Conservation (phyloP, 257 asterid species). For the Scutellaria minor region DNA sequence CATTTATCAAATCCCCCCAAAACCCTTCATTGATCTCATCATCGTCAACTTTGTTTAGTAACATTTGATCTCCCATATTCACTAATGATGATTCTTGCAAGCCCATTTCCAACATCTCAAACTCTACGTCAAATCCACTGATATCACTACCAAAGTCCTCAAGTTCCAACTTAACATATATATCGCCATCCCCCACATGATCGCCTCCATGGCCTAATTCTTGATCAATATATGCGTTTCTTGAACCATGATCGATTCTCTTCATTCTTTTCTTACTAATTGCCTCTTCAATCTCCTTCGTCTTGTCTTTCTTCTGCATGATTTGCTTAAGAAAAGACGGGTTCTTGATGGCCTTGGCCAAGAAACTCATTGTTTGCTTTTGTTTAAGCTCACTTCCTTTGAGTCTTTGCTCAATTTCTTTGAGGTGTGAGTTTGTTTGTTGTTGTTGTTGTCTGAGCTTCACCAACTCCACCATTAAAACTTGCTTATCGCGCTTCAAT, state of each 20-base stretch:
- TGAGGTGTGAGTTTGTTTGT: conserved; percentile 46
- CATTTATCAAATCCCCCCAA: conserved; percentile 57
- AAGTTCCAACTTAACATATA: conserved; percentile 32
- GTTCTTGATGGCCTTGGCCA: conserved; percentile 63
- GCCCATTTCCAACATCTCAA: conserved; percentile 32
- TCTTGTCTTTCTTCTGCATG: conserved; percentile 49
- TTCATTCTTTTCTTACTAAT: conserved; percentile 47
- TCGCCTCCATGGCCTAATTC: conserved; percentile 25
- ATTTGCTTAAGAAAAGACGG: conserved; percentile 57
- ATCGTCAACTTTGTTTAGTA: conserved; percentile 14
- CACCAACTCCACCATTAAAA: conserved; percentile 60
- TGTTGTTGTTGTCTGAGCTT: conserved; percentile 78
- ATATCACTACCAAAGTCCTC: conserved; percentile 19
- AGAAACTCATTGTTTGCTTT: conserved; percentile 61
- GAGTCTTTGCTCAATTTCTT: conserved; percentile 56
- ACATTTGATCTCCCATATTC: conserved; percentile 37
- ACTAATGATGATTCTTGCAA: conserved; percentile 27
- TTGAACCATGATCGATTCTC: conserved; percentile 45
- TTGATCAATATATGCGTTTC: background rate
- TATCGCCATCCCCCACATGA: conserved; percentile 11
- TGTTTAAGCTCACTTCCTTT: conserved; percentile 63
- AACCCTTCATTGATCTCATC: conserved; percentile 40
- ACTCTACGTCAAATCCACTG: conserved; percentile 35
- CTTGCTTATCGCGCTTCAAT: conserved; percentile 63
- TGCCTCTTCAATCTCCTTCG: conserved; percentile 53